Conservation (phyloP, 768 basidiomycete genomes). For the Neoboletus magnificus region DNA sequence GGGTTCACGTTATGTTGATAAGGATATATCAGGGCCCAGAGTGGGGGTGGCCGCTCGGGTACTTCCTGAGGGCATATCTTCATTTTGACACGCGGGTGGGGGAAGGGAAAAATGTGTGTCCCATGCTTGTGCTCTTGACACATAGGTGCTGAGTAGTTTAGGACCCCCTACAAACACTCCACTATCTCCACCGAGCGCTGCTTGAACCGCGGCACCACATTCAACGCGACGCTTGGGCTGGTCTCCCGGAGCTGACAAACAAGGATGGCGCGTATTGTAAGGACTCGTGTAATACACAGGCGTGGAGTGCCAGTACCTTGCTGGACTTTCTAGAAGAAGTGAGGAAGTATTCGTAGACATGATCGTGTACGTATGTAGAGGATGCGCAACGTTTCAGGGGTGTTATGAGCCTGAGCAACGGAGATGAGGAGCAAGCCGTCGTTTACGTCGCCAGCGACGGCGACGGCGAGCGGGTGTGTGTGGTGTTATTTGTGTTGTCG, state of each 20-base stretch:
- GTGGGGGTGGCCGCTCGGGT: slow-evolving; percentile 95
- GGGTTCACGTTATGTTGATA: slow-evolving; percentile 12
- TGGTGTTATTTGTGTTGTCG: slow-evolving; percentile 26
- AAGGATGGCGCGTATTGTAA: slow-evolving; percentile 75
- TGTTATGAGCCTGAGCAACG: background rate
- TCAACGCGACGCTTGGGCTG: slow-evolving; percentile 82
- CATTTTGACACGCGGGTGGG: slow-evolving; percentile 77
- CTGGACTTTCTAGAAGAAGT: slow-evolving; percentile 85
- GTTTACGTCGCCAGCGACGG: background rate
- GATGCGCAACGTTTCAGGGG: background rate
- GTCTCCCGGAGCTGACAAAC: slow-evolving; percentile 91
- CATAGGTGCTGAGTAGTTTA: slow-evolving; percentile 27
- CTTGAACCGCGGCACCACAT: slow-evolving; percentile 72
- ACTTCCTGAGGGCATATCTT: slow-evolving; percentile 91
- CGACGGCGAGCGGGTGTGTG: slow-evolving; percentile 12
- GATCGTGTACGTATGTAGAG: background rate
- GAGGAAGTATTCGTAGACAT: slow-evolving; percentile 17
- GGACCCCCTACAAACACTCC: slow-evolving; percentile 69
- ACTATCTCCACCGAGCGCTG: slow-evolving; percentile 74
- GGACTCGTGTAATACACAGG: slow-evolving; percentile 93
- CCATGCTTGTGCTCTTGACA: background rate
- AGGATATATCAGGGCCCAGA: slow-evolving; percentile 65
- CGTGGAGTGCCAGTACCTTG: slow-evolving; percentile 93
- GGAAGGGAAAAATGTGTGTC: slow-evolving; percentile 61
- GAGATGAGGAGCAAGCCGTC: slow-evolving; percentile 1